Percentiles rank a stretch among this genome's conserved stretches.
phyloP scores from a whole-genome alignment of 2,329 filamentous ascomycete genomes.

The Blastomyces gilchristii region DNA sequence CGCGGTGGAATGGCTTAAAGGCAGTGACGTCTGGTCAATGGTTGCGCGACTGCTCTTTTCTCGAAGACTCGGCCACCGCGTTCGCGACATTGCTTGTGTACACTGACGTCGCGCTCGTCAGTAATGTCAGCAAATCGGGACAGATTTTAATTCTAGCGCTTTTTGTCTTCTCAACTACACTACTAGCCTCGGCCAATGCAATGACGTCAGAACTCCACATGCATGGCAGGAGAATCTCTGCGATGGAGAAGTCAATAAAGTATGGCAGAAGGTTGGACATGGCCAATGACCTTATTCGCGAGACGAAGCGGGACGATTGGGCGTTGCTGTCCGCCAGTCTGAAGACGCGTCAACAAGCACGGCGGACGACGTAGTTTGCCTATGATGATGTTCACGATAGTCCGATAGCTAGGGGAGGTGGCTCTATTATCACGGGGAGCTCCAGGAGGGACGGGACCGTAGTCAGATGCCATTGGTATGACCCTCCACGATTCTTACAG shows the following conservation, averaged over 20 bases:
- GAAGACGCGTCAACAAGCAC: slow-evolving; percentile 1
- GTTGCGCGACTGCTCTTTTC: slow-evolving; percentile 43
- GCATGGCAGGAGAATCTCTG: slow-evolving; percentile 32
- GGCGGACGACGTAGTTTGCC: background rate
- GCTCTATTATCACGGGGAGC: background rate
- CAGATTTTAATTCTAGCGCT: slow-evolving; percentile 44
- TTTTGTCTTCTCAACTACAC: slow-evolving; percentile 43
- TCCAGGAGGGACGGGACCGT: too few relatives aligned
- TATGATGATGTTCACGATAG: background rate
- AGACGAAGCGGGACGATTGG: slow-evolving; percentile 30
- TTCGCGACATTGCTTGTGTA: slow-evolving; percentile 50
- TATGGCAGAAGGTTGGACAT: slow-evolving; percentile 29
- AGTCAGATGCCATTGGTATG: background rate
- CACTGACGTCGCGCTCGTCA: slow-evolving; percentile 45
- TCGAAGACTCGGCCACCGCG: slow-evolving; percentile 45
- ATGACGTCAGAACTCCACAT: slow-evolving; percentile 32
- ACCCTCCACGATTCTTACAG: background rate
- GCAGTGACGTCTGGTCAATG: slow-evolving; percentile 50
- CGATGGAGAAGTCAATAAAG: slow-evolving; percentile 9
- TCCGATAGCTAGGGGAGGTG: background rate
- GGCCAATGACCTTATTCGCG: slow-evolving; percentile 30
- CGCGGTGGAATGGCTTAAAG: slow-evolving; percentile 46
- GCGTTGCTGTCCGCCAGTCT: slow-evolving; percentile 18
- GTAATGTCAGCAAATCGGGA: slow-evolving; percentile 46
- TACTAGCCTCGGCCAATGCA: slow-evolving; percentile 47